A percentile compares a stretch with the other conserved stretches of the same genome.
phyloP scores from a whole-genome alignment of 78 protist species.

The Speleostelium caveatum region DNA sequence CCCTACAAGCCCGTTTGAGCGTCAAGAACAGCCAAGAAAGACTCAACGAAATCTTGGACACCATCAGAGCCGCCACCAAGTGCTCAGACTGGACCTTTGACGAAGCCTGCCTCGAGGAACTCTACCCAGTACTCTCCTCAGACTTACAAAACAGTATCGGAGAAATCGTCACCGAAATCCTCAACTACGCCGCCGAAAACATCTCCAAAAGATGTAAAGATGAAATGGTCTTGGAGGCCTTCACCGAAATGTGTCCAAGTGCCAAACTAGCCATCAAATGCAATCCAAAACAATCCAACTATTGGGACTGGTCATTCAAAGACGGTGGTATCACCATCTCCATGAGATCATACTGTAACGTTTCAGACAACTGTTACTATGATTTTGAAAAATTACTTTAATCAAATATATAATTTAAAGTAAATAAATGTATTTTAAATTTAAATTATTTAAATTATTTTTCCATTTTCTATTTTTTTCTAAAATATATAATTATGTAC shows the following conservation, averaged over 20 bases:
- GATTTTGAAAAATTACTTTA: constrained; percentile 72
- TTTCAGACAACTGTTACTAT: constrained; percentile 18
- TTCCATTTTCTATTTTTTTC: too few relatives aligned
- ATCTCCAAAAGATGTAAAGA: constrained; percentile 36
- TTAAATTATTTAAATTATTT: too few relatives aligned
- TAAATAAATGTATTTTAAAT: too few relatives aligned
- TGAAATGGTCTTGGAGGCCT: constrained; percentile 70
- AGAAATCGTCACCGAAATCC: constrained; percentile 22
- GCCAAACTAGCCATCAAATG: constrained; percentile 16
- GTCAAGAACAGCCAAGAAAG: constrained; percentile 17
- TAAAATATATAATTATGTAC: too few relatives aligned
- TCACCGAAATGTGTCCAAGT: constrained; percentile 26
- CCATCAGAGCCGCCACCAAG: constrained; percentile 37
- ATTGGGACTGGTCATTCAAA: constrained; percentile 35
- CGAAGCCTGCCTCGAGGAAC: constrained; percentile 13
- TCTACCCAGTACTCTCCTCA: constrained; percentile 15
- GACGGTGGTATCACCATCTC: constrained; percentile 22
- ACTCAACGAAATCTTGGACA: constrained; percentile 30
- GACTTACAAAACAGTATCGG: constrained; percentile 34
- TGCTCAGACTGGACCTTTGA: constrained; percentile 48
- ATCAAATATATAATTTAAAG: too few relatives aligned
- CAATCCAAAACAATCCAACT: constrained; percentile 15
- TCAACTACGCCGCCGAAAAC: constrained; percentile 6
- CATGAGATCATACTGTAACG: constrained; percentile 25
- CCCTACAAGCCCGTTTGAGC: constrained; percentile 28